Evolutionary conservation across 2,329 filamentous ascomycete species (phyloP).

Genomic region (Penicillium corylophilum): DNA sequence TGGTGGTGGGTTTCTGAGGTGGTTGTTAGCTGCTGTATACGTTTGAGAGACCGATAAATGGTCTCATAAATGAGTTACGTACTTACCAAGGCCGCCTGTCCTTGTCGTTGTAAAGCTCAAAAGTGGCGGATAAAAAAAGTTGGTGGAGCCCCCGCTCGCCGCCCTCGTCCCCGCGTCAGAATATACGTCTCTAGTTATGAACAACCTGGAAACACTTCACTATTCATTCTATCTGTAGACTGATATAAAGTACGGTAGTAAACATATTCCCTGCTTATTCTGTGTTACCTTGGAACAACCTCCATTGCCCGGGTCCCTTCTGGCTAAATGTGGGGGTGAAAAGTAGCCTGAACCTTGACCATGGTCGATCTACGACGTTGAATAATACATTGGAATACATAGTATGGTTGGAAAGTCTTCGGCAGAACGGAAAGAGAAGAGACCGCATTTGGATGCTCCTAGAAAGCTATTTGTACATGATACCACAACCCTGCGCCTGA

Average conservation of each 20-base stretch:
- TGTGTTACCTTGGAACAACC: not conserved
- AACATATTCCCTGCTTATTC: too few species aligned
- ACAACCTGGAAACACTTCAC: too few species aligned
- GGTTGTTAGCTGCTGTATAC: constrained; percentile 2
- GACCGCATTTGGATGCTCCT: constrained; percentile 33
- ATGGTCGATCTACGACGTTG: not conserved
- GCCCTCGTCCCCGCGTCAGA: constrained; percentile 29
- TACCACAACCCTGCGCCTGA: constrained; percentile 24
- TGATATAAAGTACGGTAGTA: too few species aligned
- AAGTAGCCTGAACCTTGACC: not conserved
- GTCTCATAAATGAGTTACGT: not conserved
- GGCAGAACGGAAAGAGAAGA: constrained; percentile 29
- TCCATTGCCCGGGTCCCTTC: not conserved
- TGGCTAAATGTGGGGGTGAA: not conserved
- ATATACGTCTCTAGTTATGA: too few species aligned
- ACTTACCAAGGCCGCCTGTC: not conserved
- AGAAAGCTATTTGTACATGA: constrained; percentile 40
- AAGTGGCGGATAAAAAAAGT: constrained; percentile 27
- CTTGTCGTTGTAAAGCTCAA: not conserved
- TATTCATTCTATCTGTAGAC: too few species aligned
- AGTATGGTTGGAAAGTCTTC: not conserved
- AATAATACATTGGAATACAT: not conserved
- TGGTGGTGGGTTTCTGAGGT: constrained; percentile 14
- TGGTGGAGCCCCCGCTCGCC: constrained; percentile 25
- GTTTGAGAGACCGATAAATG: not conserved